These are phyloP conservation scores for Trichomonas gallinae DNA, from an alignment of 208 protist species.

Conservation along the genomic window DNA sequence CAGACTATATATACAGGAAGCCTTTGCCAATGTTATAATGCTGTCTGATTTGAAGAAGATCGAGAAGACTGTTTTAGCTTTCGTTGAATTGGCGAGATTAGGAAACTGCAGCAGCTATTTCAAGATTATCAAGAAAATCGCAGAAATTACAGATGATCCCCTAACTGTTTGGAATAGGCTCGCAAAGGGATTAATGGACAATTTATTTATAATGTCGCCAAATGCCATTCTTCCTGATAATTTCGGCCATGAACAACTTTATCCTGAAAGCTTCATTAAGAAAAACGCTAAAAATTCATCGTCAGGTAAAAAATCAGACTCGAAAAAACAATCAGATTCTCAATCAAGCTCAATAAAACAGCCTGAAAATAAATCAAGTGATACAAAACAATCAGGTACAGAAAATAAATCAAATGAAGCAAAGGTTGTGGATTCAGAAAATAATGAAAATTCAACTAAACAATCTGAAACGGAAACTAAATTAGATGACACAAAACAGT, in stretches of 20 bases:
- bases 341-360: too few species aligned
- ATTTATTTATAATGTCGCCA: not conserved
- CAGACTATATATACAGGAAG: not conserved
- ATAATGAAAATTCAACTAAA: too few species aligned
- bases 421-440: too few species aligned
- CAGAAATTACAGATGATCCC: not conserved
- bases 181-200: not conserved
- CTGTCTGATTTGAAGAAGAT: not conserved
- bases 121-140: not conserved
- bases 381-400: too few species aligned
- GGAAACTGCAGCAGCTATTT: not conserved
- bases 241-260: not conserved
- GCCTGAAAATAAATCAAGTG: too few species aligned
- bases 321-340: too few species aligned
- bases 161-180: not conserved
- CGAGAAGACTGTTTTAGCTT: not conserved
- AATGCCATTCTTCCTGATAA: not conserved
- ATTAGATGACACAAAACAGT: too few species aligned
- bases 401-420: too few species aligned
- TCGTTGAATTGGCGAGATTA: not conserved
- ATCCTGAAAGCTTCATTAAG: not conserved
- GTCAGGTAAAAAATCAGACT: too few species aligned
- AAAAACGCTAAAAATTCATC: too few species aligned
- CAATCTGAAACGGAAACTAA: too few species aligned
- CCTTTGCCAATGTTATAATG: not conserved